These are phyloP conservation scores for Mycena maculata DNA, from an alignment of 768 basidiomycete species.

Conservation along the genomic window DNA sequence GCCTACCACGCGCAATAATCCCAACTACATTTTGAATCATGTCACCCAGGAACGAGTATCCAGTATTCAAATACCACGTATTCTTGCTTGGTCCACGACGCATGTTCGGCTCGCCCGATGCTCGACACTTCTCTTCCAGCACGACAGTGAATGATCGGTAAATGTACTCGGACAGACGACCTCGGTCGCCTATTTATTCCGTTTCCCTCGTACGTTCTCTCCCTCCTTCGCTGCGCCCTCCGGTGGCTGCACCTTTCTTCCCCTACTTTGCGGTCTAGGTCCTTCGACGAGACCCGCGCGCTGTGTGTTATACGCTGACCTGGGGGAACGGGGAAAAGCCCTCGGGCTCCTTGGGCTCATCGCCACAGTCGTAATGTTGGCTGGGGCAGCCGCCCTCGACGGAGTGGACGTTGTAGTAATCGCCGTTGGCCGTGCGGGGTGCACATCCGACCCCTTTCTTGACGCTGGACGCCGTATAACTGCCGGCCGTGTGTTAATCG, in stretches of 20 bases:
- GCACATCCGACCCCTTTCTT: no score
- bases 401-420: not conserved
- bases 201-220: not conserved
- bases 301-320: not conserved
- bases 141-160: no score
- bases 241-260: not conserved
- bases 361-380: not conserved
- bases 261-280: slow-evolving; percentile 7
- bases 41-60: no score
- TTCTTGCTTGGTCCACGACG: no score
- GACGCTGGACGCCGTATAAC: no score
- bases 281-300: not conserved
- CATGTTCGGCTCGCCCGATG: no score
- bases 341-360: not conserved
- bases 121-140: no score
- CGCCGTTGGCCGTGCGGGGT: no score
- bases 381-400: not conserved
- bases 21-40: not conserved
- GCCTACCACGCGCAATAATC: slow-evolving; percentile 5
- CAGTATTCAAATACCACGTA: no score
- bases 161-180: no score
- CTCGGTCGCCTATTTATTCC: no score
- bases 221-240: not conserved
- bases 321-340: not conserved
- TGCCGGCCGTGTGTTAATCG: no score